Evolutionary conservation across 768 basidiomycete genomes (phyloP).

Genomic region (Kwoniella dendrophila): DNA sequence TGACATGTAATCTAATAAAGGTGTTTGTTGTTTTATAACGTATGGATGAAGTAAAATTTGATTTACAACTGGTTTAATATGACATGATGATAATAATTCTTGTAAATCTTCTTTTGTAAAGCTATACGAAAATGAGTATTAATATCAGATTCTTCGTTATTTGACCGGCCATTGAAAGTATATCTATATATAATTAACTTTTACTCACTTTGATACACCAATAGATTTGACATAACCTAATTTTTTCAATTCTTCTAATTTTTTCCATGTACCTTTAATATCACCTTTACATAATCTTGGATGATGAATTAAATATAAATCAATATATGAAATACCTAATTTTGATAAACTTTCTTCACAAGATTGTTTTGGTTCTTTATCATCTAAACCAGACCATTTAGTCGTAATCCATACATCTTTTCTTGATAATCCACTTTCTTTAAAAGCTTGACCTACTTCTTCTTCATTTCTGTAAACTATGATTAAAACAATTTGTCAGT

Average conservation of each 20-base stretch:
- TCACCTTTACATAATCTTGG: conserved; percentile 38
- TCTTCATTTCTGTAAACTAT: conserved; percentile 56
- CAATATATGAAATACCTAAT: conserved; percentile 40
- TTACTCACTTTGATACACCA: conserved; percentile 56
- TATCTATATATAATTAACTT: not conserved
- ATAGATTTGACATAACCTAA: conserved; percentile 44
- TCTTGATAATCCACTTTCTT: conserved; percentile 34
- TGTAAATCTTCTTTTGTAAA: conserved; percentile 38
- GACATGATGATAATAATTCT: conserved; percentile 29
- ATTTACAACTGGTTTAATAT: conserved; percentile 46
- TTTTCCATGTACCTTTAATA: conserved; percentile 44
- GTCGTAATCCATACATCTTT: conserved; percentile 51
- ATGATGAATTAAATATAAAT: conserved; percentile 46
- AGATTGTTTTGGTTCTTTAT: conserved; percentile 28
- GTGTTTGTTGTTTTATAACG: conserved; percentile 31
- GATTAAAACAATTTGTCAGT: not conserved
- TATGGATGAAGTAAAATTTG: conserved; percentile 48
- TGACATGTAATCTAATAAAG: conserved; percentile 32
- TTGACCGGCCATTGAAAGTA: not conserved
- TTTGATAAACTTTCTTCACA: conserved; percentile 68
- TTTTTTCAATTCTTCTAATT: conserved; percentile 41
- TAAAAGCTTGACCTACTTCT: conserved; percentile 46
- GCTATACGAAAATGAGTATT: conserved; percentile 16
- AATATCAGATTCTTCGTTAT: not conserved
- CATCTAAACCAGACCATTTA: conserved; percentile 42